A percentile compares a stretch with the other conserved stretches of the same genome.
Conservation (phyloP, 2,329 filamentous ascomycete genomes). For the Verticillium longisporum region DNA sequence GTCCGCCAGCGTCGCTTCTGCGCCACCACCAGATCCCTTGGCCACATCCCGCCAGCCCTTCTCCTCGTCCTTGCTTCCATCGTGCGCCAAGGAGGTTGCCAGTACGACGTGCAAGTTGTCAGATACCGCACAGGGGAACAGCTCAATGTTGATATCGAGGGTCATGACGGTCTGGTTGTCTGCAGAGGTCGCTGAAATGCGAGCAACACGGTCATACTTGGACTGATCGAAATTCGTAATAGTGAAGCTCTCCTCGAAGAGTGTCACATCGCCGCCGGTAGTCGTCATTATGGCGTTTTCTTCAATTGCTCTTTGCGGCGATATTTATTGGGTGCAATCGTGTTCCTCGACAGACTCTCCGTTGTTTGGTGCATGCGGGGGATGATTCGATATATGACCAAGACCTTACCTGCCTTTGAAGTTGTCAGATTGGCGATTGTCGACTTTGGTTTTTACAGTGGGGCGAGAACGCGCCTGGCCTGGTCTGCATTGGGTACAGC, state of each 20-base stretch:
- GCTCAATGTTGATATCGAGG: conserved; percentile 90
- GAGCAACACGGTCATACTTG: conserved; percentile 94
- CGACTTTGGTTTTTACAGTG: neutral
- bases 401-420: neutral
- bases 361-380: no score
- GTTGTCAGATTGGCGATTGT: neutral
- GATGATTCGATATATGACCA: no score
- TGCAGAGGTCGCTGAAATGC: conserved; percentile 68
- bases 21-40: conserved; percentile 36
- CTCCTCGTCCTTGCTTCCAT: conserved; percentile 71
- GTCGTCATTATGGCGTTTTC: conserved; percentile 30
- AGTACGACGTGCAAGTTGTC: conserved; percentile 77
- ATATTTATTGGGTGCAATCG: no score
- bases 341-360: no score
- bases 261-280: conserved; percentile 74
- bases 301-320: no score
- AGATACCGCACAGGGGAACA: conserved; percentile 70
- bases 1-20: conserved; percentile 61
- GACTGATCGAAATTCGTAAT: conserved; percentile 71
- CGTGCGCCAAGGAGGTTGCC: conserved; percentile 77
- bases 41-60: conserved; percentile 76
- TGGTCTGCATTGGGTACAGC: neutral
- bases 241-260: conserved; percentile 89
- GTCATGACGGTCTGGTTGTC: conserved; percentile 71
- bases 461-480: neutral